Evolutionary conservation across 352 stramenopile genomes (phyloP).

Genomic region (Lagenidium sp.): DNA sequence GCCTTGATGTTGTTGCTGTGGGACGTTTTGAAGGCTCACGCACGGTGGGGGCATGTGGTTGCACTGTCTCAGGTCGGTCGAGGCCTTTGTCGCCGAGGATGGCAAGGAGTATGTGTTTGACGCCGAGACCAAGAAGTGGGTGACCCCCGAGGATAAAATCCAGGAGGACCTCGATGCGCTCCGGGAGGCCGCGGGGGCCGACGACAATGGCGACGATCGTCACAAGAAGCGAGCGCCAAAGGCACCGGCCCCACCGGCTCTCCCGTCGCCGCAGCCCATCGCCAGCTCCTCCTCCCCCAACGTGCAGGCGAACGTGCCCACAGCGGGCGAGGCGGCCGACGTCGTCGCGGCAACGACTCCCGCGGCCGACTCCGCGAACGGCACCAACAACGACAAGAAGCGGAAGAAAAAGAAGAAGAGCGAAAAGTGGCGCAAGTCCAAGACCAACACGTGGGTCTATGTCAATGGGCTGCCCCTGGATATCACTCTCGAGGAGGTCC

Average conservation of each 20-base stretch:
- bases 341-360: background rate
- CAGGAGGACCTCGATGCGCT: conserved; percentile 38
- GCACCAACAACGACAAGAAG: conserved; percentile 42
- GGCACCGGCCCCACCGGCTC: background rate
- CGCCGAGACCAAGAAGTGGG: conserved; percentile 22
- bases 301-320: conserved; percentile 1
- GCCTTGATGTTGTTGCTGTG: background rate
- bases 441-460: conserved; percentile 94
- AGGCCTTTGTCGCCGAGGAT: conserved; percentile 21
- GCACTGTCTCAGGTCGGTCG: conserved; percentile 3
- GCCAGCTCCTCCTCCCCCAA: conserved; percentile 1
- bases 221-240: conserved; percentile 28
- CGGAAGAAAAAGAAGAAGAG: conserved; percentile 81
- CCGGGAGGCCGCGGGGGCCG: conserved; percentile 22
- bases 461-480: conserved; percentile 93
- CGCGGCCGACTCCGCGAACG: background rate
- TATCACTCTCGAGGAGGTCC: conserved; percentile 88
- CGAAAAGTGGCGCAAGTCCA: conserved; percentile 75
- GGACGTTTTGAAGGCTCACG: background rate
- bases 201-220: conserved; percentile 20
- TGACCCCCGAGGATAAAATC: conserved; percentile 27
- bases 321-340: background rate
- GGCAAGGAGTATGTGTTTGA: conserved; percentile 31
- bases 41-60: background rate
- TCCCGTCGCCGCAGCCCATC: background rate